Evolutionary conservation across 2,329 filamentous ascomycete species (phyloP).

Genomic region (Neofusicoccum umdonicola): DNA sequence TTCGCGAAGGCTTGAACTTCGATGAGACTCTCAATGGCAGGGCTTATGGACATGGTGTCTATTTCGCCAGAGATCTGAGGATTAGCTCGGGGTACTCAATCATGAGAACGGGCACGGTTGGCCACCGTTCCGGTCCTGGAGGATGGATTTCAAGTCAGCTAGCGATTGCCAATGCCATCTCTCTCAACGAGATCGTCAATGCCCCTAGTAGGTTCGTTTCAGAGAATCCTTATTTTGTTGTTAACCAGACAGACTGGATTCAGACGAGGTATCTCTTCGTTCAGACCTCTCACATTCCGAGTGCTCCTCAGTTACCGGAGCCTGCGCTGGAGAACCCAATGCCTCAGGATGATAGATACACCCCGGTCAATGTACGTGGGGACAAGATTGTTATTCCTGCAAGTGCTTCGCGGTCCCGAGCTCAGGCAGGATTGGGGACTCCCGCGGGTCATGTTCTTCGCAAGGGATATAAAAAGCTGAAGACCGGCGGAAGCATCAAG

Average conservation of each 20-base stretch:
- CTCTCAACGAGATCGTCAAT: constrained; percentile 85
- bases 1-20: constrained; percentile 78
- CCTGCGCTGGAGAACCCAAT: neutral
- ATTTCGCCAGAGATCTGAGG: constrained; percentile 64
- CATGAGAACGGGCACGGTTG: neutral
- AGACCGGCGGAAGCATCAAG: neutral
- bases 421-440: neutral
- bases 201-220: constrained; percentile 60
- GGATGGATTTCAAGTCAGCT: constrained; percentile 68
- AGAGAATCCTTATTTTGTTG: constrained; percentile 63
- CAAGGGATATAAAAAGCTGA: constrained; percentile 1
- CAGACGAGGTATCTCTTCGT: constrained; percentile 84
- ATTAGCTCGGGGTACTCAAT: constrained; percentile 56
- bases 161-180: constrained; percentile 59
- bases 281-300: neutral
- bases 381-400: neutral
- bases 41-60: constrained; percentile 75
- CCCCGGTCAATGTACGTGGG: neutral
- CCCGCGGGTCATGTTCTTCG: neutral
- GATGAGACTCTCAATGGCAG: constrained; percentile 62
- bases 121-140: too few relatives aligned
- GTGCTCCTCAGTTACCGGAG: neutral
- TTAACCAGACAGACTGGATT: constrained; percentile 78
- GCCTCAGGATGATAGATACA: neutral
- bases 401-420: neutral